Evolutionary conservation across 2,329 filamentous ascomycete genomes (phyloP), one percentile per base, ranked within the genome.

Genomic region (Alternaria alternata): DNA sequence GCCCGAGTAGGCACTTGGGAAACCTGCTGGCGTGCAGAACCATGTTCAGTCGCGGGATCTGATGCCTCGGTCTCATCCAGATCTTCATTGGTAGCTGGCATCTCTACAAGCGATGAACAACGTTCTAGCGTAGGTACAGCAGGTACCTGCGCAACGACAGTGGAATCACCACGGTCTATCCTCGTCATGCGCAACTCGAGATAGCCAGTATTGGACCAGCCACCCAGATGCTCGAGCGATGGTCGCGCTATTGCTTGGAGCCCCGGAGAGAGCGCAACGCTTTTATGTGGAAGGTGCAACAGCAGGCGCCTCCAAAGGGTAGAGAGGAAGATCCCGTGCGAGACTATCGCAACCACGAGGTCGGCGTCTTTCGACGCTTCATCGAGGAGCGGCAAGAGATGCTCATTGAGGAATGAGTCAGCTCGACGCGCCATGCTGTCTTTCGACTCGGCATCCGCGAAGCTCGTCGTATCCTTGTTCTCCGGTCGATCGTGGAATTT

Each of bases 261-360:
- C 32, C 81, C 80, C 12, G 81, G 71, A 5, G 76, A 77, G 26
- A 87, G 67, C 1, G 72, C 70, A 7, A 88, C 77, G 63, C 79
- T 83, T 47, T 77, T 77, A 12, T 77, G 70, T 2, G 81, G 78
- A 59, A 92, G 85, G 3, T 86, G 83, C 12, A 81, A 78, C 7
- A 90, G 79, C 14, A 96, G 75, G 12, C 84, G 82, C 56, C 85
- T 84, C 84, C 91, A 89, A 0, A 97, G 78, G 32, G 87, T 84
- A 2, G 87, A 87, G 3, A 97, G 84, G 41, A 96, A 88, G 62
- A 96, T 89, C 16, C 94, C 93, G 71, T 97, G 94, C 2, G 93
- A 90, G 4, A 96, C 90, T 14, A 96, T 80, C 1, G 88, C 89
- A 12, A 93, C 80, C 2, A 82, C 79, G 7, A 76, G 70, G 11